Base-by-base conservation (phyloP, 2,329 filamentous ascomycete genomes). In the Diaporthe velutina region DNA sequence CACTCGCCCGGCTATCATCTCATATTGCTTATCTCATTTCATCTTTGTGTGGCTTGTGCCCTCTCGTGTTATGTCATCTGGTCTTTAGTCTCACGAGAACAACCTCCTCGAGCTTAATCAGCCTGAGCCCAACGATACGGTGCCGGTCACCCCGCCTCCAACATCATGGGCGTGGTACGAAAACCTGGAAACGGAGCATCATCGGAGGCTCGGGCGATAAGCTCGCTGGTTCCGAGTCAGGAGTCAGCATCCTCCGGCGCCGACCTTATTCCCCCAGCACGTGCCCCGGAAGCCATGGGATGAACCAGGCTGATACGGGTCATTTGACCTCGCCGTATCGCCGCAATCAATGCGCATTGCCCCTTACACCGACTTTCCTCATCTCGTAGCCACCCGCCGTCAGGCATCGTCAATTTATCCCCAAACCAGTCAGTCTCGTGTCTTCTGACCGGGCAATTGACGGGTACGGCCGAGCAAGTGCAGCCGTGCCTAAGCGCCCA, bases 171-270 rank as follows among this genome's bases (percentile, higher is more conserved):
- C 33, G 48, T 64, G 70, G 35, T 64, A 54, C 48, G 45, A 42
- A 45, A 54, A 15, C 64, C 48, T 68, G 30, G 33, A 9, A 68
- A 72, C 48, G 70, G 70, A 55, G 45, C 70, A 64, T 55, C 57
- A 33, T 64, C 70, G 70, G 70, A 64, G 42, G 30, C 57, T 33
- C 38, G 57, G 48, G 48, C 70, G 70, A 64, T 72, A 66, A 72
- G 57, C 48, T 13, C 30, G 22, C 48, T 33, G 17, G 13, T 45
- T 54, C 54, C 70, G 70, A 61, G 57, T 64, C 70, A 60, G 48
- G 48, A 30, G 28, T 72, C 54, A 71, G 30, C 68, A 38, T 50
- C 28, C 38, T 71, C 42, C 54, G 40, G 40, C 28, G 45, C 64
- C 64, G 64, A 48, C 64, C 42, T 38, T 64, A 22, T 40, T 52